These are phyloP conservation scores for Vitis hybrid DNA, from an alignment of 177 flowering plant genomes.

Conservation along the genomic window DNA sequence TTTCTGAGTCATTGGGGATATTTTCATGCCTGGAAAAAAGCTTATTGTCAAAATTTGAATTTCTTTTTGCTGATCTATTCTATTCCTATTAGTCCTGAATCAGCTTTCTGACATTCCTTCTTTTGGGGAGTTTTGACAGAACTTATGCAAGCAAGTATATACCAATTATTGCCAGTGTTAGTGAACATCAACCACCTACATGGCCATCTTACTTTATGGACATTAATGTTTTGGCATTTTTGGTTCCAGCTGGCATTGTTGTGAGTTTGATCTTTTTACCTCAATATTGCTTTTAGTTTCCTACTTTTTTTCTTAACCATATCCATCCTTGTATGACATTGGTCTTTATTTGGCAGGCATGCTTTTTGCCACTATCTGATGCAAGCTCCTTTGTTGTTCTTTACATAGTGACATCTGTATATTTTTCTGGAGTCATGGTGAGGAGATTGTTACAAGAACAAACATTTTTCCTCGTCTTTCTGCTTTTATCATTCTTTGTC, in stretches of 20 bases:
- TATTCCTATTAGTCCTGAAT: background rate
- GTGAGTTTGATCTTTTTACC: constrained; percentile 43
- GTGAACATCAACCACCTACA: constrained; percentile 99
- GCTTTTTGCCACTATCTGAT: constrained; percentile 93
- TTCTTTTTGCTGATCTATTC: background rate
- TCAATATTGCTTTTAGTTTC: background rate
- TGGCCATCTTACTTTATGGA: constrained; percentile 99
- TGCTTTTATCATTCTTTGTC: background rate
- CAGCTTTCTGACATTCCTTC: background rate
- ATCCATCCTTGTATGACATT: constrained; percentile 2
- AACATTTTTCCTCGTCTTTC: constrained; percentile 1
- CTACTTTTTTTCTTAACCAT: constrained; percentile 4
- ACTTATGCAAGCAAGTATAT: constrained; percentile 99
- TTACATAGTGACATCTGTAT: constrained; percentile 89
- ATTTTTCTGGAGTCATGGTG: constrained; percentile 99
- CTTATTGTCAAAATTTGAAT: background rate
- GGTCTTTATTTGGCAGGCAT: constrained; percentile 60
- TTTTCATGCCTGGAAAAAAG: background rate
- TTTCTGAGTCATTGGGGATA: background rate
- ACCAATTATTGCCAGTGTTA: constrained; percentile 99
- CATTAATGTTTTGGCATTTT: constrained; percentile 94
- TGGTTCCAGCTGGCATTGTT: constrained; percentile 99
- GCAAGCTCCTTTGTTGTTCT: constrained; percentile 96
- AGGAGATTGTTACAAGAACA: constrained; percentile 17
- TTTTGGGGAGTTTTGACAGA: constrained; percentile 40